Evolutionary conservation across 495 filamentous ascomycete genomes (phyloP), one percentile per base, ranked within the genome.

Genomic region (Penicillium nucicola): DNA sequence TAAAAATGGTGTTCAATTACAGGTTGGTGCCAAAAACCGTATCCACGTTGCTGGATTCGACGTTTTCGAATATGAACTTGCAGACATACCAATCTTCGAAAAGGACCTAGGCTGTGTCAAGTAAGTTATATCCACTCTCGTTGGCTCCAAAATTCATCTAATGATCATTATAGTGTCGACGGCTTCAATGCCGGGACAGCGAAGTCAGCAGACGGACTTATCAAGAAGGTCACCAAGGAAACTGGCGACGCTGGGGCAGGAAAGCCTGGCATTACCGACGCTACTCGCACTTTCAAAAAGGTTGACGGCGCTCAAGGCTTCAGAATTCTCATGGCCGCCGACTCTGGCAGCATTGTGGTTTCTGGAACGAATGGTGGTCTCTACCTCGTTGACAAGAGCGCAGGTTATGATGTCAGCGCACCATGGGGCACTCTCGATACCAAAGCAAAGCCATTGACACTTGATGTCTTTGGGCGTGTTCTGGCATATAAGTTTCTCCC

Each of bases 391-490:
- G 30, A 20, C 6, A 35, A 20, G 23, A 20, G 23, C n/a, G 3
- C 36, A 17, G 31, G 14, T 5, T 47, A 47, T 12, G 44, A 47
- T 23, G 10, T 36, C 44, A 47, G 44, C 18, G 44, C 44, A 11
- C 44, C 44, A 4, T 47, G 31, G 31, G 44, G 44, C 3, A 25
- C 41, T 12, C 19, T 43, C 19, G 41, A 25, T 33, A 47, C 25
- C 25, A 28, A 28, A 28, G 25, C 4, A 2, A 23, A 36, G 10
- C 22, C 41, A 17, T 15, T 47, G 23, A 36, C 34, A 36, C 10
- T 36, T 5, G 44, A 47, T 47, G 30, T 36, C 18, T 47, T 47
- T 36, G 44, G 44, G 23, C 44, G 44, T 14, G 13, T 47, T 13
- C 31, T 47, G 18, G 10, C 32, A 13, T 47, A 36, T 15, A 25